Base-by-base conservation (phyloP, 2,329 filamentous ascomycete genomes). In the Hymenoscyphus scutula region DNA sequence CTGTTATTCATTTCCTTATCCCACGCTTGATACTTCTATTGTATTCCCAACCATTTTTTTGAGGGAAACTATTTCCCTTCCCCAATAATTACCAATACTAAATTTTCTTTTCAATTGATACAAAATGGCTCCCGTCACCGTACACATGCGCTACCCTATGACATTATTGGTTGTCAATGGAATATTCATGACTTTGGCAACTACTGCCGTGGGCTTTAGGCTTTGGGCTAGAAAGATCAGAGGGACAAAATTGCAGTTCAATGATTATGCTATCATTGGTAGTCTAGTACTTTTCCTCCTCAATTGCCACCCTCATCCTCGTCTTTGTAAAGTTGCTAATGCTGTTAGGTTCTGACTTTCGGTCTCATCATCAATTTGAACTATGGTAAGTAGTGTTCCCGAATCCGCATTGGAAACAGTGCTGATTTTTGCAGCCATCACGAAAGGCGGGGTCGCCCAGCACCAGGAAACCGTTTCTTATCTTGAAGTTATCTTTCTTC, bases 51-150 rank as follows among this genome's bases (percentile, higher is more conserved):
- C 4, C 29, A 30, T 30, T 30, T 30, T 30, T 30, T 4, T 8
- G 29, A 8, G 29, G 29, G 29, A 30, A 30, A 30, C 4, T 30
- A 30, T 8, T 30, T 30, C 29, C 29, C 29, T 30, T 30, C 8
- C 29, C 29, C 29, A 30, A 30, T 30, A 30, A 30, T 30, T 8
- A 30, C 29, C 29, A 30, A 4, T 30, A 30, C 29, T 4, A 30
- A 30, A 8, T 30, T 30, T 30, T 30, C 29, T 30, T 30, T 8
- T 30, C 29, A 8, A 30, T 30, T 8, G 29, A 30, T 30, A 30
- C 3, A 56, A 56, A 8, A 59, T 59, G 57, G 57, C 57, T n/a
- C 57, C 57, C 13, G 13, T 59, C 30, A 59, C 27, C 25, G 27
- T 34, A 41, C 45, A 51, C 10, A 59, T 59, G 57, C 5, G 15